Percentiles rank a stretch among this genome's conserved stretches.
These are phyloP conservation scores for Penicillium odoratum DNA, from an alignment of 495 filamentous ascomycete species.

Conservation along the genomic window DNA sequence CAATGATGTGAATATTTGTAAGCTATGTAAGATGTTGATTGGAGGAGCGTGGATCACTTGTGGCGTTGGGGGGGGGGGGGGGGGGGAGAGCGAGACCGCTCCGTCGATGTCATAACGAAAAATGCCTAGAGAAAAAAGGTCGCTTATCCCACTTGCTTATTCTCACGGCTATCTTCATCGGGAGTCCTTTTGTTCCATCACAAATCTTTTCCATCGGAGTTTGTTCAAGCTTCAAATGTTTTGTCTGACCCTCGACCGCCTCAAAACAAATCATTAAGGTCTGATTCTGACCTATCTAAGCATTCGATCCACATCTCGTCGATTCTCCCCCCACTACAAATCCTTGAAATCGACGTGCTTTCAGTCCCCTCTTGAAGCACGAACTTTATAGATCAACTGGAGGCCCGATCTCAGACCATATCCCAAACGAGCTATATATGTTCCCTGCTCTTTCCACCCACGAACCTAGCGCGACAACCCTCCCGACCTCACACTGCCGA, in stretches of 20 bases:
- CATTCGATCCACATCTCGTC: conserved; percentile 25
- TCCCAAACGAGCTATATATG: not conserved
- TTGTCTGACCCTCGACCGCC: not conserved
- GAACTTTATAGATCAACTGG: not conserved
- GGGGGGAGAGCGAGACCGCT: conserved; percentile 19
- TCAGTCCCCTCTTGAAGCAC: not conserved
- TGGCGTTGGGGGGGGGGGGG: conserved; percentile 19
- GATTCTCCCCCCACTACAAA: conserved; percentile 28
- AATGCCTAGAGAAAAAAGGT: conserved; percentile 12
- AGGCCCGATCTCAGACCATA: not conserved
- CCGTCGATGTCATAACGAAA: conserved; percentile 35
- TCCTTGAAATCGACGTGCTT: conserved; percentile 6
- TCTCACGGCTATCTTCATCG: not conserved
- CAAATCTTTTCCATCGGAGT: not conserved
- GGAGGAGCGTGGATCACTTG: conserved; percentile 23
- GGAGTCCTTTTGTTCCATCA: not conserved
- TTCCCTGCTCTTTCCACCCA: not conserved
- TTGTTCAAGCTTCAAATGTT: not conserved
- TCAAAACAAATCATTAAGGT: conserved; percentile 3
- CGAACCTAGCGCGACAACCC: conserved; percentile 20
- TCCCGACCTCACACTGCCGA: conserved; percentile 10
- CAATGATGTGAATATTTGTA: not conserved
- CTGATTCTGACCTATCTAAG: conserved; percentile 12
- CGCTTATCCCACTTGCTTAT: conserved; percentile 16
- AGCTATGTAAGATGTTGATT: conserved; percentile 4